Evolutionary conservation across 768 basidiomycete species (phyloP), one percentile per base, ranked within the genome.

Genomic region (Mycena polygramma): DNA sequence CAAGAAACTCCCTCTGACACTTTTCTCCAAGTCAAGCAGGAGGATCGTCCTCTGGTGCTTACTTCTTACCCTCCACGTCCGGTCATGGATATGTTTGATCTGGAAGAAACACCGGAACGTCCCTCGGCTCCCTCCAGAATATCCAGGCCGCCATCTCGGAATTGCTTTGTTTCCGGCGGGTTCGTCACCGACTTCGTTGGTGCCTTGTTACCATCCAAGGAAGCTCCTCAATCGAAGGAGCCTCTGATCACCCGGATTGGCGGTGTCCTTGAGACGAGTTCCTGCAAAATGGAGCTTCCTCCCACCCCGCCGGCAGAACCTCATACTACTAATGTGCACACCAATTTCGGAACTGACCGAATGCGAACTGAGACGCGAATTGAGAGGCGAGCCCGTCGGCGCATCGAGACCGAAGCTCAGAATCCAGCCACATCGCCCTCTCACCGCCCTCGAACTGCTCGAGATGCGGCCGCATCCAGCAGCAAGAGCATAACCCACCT

Each of bases 91-190:
- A 59, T 61, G 63, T 70, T 61, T 22, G 35, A 41, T 49, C 9
- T 52, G 26, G 57, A 59, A 52, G 54, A 58, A 30, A 45, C 49
- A 14, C 45, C 57, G 41, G 43, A 55, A 39, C 2, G 17, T 39
- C 3, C 24, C 11, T 41, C 30, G n/a, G 24, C 30, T 9, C 52
- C 43, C 30, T 9, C 52, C 1, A 37, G 19, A 63, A 22, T n/a
- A 5, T 19, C 53, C n/a, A 26, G n/a, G 53, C 65, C 41, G 57
- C 43, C 46, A 2, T 37, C 39, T n/a, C 57, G 76, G 52, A 87
- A 85, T 74, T 81, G 86, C n/a, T 87, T 88, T 64, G 83, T 88
- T 14, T 86, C 86, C 13, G 84, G 81, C n/a, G 86, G 87, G 22
- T 84, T 86, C 54, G 77, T 87, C 66, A 84, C 83, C 17, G 85